These are phyloP conservation scores for Cladosporium sp. DNA, from an alignment of 2,329 filamentous ascomycete genomes.

Conservation along the genomic window DNA sequence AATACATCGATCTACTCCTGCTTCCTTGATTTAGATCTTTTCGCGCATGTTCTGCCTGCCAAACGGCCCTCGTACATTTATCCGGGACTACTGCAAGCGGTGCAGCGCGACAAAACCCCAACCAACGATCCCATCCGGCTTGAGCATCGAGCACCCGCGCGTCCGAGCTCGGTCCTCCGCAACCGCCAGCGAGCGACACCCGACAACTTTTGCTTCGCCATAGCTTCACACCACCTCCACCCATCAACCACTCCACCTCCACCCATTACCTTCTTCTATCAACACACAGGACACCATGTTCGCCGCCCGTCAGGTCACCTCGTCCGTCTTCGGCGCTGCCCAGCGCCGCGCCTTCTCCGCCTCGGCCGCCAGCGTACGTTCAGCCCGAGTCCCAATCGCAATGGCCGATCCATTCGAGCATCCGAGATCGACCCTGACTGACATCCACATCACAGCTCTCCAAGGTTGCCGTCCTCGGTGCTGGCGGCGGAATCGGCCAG, in stretches of 20 bases:
- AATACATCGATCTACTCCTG: too few species aligned
- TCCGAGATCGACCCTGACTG: not conserved
- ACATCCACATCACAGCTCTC: slow-evolving; percentile 59
- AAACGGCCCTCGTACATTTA: too few species aligned
- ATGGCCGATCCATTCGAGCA: slow-evolving; percentile 11
- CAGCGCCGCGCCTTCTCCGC: slow-evolving; percentile 49
- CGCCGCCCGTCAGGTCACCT: slow-evolving; percentile 46
- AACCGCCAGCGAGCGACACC: too few species aligned
- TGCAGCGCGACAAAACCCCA: too few species aligned
- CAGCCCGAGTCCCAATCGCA: slow-evolving; percentile 10
- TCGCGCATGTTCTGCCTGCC: too few species aligned
- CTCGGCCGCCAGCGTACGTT: slow-evolving; percentile 45
- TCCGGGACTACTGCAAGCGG: too few species aligned
- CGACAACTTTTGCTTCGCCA: too few species aligned
- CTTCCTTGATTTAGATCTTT: too few species aligned
- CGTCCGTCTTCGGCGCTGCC: slow-evolving; percentile 40
- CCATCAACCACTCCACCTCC: slow-evolving; percentile 2
- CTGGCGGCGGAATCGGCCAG: slow-evolving; percentile 95
- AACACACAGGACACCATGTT: slow-evolving; percentile 56
- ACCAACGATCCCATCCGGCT: too few species aligned
- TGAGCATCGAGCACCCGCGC: too few species aligned
- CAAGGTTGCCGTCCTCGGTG: slow-evolving; percentile 96
- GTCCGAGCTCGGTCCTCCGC: too few species aligned
- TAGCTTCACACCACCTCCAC: not conserved
- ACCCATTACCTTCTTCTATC: not conserved